phyloP scores from a whole-genome alignment of 768 basidiomycete species.

The Lactarius pseudohatsudake region DNA sequence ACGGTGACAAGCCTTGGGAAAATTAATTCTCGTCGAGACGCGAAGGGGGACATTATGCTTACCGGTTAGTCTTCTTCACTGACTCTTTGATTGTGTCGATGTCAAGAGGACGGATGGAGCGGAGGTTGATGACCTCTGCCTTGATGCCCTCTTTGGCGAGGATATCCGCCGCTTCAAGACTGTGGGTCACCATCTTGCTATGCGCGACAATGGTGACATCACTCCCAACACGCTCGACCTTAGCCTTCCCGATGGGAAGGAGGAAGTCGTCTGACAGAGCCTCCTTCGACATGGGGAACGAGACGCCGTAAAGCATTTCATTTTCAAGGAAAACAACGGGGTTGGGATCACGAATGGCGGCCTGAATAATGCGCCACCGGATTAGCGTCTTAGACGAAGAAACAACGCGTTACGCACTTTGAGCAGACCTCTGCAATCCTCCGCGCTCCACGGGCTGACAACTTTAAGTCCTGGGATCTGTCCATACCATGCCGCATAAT shows the following conservation, averaged over 20 bases:
- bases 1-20: constrained; percentile 76
- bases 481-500: constrained; percentile 95
- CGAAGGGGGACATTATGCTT: constrained; percentile 31
- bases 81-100: constrained; percentile 96
- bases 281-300: constrained; percentile 94
- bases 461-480: constrained; percentile 96
- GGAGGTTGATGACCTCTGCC: constrained; percentile 96
- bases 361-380: constrained; percentile 40
- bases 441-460: constrained; percentile 95
- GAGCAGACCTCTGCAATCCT: constrained; percentile 97
- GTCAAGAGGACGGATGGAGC: constrained; percentile 94
- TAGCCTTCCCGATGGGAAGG: constrained; percentile 95
- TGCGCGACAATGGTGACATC: constrained; percentile 97
- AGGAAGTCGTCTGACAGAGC: constrained; percentile 95
- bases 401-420: constrained; percentile 57
- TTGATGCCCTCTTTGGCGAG: constrained; percentile 96
- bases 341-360: constrained; percentile 98
- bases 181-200: constrained; percentile 96
- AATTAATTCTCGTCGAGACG: constrained; percentile 12
- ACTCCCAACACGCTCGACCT: constrained; percentile 88
- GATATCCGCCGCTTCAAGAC: constrained; percentile 89
- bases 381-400: neutral
- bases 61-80: constrained; percentile 99
- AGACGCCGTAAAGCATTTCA: constrained; percentile 97
- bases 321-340: constrained; percentile 99